Base-by-base conservation (phyloP, 1,284 basidiomycete genomes). In the Cutaneotrichosporon daszewskae region DNA sequence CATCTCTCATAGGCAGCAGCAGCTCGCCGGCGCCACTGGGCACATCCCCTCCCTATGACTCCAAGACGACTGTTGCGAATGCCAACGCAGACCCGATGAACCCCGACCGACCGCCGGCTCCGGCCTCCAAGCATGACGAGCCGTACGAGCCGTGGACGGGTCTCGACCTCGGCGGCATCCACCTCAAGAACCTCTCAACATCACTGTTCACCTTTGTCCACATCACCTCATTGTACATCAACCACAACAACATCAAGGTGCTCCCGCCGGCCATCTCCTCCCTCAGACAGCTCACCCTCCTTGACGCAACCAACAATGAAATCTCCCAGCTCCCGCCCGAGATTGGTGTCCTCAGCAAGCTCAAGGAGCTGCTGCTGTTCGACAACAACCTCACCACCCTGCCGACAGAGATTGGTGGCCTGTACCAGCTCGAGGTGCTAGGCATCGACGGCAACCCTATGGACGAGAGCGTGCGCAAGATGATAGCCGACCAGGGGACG, bases 361-460 rank as follows among this genome's bases (percentile, higher is more conserved):
- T 99, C 37, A 89, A 88, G 69, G 92, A 97, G 68, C 76, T 98
- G 28, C 87, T 91, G 60, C 74, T 97, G 19, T 99, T 97, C 66
- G 94, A 99, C 76, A 99, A 99, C 71, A 82, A 85, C 58, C 73
- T 99, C 31, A 75, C 80, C 32, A 84, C 81, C 0, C 77, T 99
- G 11, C 94, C 94, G 1, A 76, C 79, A 1, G 89, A 98, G 68
- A 77, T 97, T 26, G 94, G 94, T 29, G 88, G 81, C 27, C 72
- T 99, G 27, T 87, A 95, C 66, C 89, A 95, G 69, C 78, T 99
- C 45, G 89, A 89, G 66, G 88, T 87, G 31, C 74, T 99, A 20
- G 94, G 94, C 18, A 79, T 99, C 29, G 94, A 98, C 65, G 94
- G 94, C 27, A 99, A 99, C 62, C 94, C 94, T 11, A 70, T 99